These are phyloP conservation scores for Thermoascus crustaceus DNA, from an alignment of 2,329 filamentous ascomycete genomes.

Conservation along the genomic window DNA sequence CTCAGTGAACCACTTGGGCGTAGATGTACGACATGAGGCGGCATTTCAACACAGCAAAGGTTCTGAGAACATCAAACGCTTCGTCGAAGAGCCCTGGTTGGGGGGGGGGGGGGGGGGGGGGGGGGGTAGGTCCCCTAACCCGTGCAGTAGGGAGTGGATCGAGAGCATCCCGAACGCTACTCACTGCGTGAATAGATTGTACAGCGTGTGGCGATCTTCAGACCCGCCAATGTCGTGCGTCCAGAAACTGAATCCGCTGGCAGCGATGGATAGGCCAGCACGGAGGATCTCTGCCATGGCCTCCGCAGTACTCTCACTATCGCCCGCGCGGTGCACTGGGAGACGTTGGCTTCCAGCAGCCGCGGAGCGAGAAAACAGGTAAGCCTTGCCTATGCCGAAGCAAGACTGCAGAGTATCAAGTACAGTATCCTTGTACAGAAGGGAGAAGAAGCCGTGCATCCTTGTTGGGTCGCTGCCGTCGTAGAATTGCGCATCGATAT, in stretches of 20 bases:
- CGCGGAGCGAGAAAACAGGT: conserved; percentile 61
- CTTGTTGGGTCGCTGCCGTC: conserved; percentile 53
- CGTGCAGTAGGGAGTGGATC: conserved; percentile 62
- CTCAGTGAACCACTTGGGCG: too few relatives aligned
- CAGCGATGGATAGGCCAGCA: conserved; percentile 55
- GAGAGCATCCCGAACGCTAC: conserved; percentile 67
- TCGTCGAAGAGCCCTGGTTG: too few relatives aligned
- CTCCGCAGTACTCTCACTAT: conserved; percentile 65
- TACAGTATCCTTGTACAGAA: conserved; percentile 62
- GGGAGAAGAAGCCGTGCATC: conserved; percentile 75
- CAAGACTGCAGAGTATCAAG: conserved; percentile 55
- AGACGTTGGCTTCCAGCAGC: conserved; percentile 62
- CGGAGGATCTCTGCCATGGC: conserved; percentile 64
- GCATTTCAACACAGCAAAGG: too few relatives aligned
- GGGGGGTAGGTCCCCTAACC: too few relatives aligned
- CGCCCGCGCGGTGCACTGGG: conserved; percentile 64
- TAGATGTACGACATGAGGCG: too few relatives aligned
- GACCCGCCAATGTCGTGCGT: conserved; percentile 65
- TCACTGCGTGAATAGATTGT: conserved; percentile 74
- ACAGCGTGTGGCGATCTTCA: conserved; percentile 62
- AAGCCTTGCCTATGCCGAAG: conserved; percentile 46
- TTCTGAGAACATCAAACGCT: too few relatives aligned
- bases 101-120: too few relatives aligned
- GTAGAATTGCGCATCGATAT: conserved; percentile 56
- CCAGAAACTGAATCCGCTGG: conserved; percentile 61